phyloP scores from a whole-genome alignment of 768 basidiomycete genomes.

The Calocera viscosa region DNA sequence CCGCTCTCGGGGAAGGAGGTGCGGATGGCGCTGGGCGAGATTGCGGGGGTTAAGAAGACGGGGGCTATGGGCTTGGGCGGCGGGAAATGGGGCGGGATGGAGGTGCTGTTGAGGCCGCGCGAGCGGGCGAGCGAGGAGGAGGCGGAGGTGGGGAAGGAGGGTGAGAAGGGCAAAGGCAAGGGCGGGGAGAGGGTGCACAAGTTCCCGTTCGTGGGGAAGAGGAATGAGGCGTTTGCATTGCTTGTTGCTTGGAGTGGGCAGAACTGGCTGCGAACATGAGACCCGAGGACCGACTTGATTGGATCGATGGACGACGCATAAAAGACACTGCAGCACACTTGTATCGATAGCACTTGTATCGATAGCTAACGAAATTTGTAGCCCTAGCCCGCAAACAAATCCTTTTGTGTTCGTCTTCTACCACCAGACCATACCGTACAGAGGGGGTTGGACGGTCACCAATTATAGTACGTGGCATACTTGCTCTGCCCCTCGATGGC shows the following conservation, averaged over 20 bases:
- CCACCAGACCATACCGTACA: no score
- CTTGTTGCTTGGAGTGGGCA: background rate
- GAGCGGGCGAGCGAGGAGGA: background rate
- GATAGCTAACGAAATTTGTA: no score
- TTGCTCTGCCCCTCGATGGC: no score
- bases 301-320: background rate
- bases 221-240: background rate
- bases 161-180: background rate
- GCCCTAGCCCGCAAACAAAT: no score
- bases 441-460: no score
- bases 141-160: background rate
- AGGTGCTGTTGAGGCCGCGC: background rate
- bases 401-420: no score
- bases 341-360: no score
- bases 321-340: no score
- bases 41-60: background rate
- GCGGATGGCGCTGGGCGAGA: background rate
- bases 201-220: background rate
- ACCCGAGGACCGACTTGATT: background rate
- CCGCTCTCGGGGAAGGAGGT: background rate
- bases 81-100: background rate
- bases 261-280: background rate
- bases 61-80: background rate
- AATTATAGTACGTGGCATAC: no score
- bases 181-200: background rate